Evolutionary conservation across 306 rosid species (phyloP).

Genomic region (Rosa persica): DNA sequence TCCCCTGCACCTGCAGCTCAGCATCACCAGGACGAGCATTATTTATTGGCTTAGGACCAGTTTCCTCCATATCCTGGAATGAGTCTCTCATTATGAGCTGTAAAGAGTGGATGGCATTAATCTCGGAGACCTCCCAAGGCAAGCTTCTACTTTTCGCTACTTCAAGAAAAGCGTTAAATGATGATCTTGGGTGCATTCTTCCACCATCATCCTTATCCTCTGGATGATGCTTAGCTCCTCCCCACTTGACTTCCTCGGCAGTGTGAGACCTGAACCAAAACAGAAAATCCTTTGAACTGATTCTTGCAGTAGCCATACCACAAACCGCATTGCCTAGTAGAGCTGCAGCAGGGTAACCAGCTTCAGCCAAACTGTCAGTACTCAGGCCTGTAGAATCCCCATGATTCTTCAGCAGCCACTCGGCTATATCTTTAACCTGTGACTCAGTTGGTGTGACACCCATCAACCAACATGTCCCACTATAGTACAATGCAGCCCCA

Average conservation of each 20-base stretch:
- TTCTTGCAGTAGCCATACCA: slow-evolving; percentile 72
- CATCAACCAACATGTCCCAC: slow-evolving; percentile 57
- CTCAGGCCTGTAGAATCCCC: slow-evolving; percentile 77
- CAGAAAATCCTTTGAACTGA: slow-evolving; percentile 59
- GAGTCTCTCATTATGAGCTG: slow-evolving; percentile 78
- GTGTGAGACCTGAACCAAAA: slow-evolving; percentile 85
- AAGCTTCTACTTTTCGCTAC: slow-evolving; percentile 65
- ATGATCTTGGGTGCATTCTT: slow-evolving; percentile 76
- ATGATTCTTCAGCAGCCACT: slow-evolving; percentile 60
- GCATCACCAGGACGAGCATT: slow-evolving; percentile 28
- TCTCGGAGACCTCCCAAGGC: slow-evolving; percentile 82
- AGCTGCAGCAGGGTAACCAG: slow-evolving; percentile 78
- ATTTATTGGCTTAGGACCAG: slow-evolving; percentile 33
- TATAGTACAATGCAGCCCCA: slow-evolving; percentile 75
- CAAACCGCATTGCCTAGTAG: slow-evolving; percentile 67
- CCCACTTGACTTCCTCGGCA: slow-evolving; percentile 76
- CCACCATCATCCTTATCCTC: slow-evolving; percentile 63
- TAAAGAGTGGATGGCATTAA: slow-evolving; percentile 74
- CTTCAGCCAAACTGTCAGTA: slow-evolving; percentile 73
- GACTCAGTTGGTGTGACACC: slow-evolving; percentile 84
- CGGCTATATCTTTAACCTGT: slow-evolving; percentile 66
- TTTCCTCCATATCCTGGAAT: slow-evolving; percentile 36
- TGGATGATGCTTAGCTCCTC: slow-evolving; percentile 88
- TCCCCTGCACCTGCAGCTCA: slow-evolving; percentile 30
- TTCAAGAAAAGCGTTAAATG: slow-evolving; percentile 77